Percentiles rank a stretch among this genome's conserved stretches.
Conservation (phyloP, 805 yeast species). For the Citeromyces matritensis region DNA sequence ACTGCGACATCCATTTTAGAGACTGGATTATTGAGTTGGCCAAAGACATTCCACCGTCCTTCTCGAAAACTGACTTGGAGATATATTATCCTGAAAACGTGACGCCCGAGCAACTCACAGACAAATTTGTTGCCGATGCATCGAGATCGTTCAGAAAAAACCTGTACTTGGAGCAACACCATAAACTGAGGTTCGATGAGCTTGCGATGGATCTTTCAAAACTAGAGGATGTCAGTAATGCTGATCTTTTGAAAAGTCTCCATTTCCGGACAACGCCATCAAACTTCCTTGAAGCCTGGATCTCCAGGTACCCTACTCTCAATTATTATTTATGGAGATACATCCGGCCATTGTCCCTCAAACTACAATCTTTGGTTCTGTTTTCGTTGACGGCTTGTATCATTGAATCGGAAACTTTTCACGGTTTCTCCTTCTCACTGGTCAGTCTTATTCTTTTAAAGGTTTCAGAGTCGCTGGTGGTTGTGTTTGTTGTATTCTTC, state of each 20-base stretch:
- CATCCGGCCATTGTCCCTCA: slow-evolving; percentile 27
- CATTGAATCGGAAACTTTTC: slow-evolving; percentile 62
- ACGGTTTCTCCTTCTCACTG: slow-evolving; percentile 43
- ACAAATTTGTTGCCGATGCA: slow-evolving; percentile 17
- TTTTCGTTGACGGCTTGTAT: slow-evolving; percentile 32
- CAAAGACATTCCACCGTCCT: slow-evolving; percentile 19
- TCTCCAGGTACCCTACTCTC: slow-evolving; percentile 21
- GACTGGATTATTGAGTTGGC: slow-evolving; percentile 53
- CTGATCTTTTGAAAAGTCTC: slow-evolving; percentile 17
- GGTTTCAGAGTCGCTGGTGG: slow-evolving; percentile 1
- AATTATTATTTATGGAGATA: slow-evolving; percentile 24
- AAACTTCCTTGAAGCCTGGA: slow-evolving; percentile 10
- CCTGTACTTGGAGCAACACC: too few relatives aligned
- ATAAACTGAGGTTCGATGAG: too few relatives aligned
- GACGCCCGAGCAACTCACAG: slow-evolving; percentile 6
- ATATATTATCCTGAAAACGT: too few relatives aligned
- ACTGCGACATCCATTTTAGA: slow-evolving; percentile 24
- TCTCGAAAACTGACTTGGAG: too few relatives aligned
- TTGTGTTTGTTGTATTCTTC: slow-evolving; percentile 23
- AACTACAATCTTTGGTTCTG: slow-evolving; percentile 25
- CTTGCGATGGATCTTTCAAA: slow-evolving; percentile 20
- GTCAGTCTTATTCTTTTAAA: slow-evolving; percentile 8
- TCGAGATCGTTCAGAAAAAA: too few relatives aligned
- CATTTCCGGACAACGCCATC: slow-evolving; percentile 13
- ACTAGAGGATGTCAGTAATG: slow-evolving; percentile 42